phyloP scores from a whole-genome alignment of 371 early-diverging fungal species.

The Lichtheimia ramosa region DNA sequence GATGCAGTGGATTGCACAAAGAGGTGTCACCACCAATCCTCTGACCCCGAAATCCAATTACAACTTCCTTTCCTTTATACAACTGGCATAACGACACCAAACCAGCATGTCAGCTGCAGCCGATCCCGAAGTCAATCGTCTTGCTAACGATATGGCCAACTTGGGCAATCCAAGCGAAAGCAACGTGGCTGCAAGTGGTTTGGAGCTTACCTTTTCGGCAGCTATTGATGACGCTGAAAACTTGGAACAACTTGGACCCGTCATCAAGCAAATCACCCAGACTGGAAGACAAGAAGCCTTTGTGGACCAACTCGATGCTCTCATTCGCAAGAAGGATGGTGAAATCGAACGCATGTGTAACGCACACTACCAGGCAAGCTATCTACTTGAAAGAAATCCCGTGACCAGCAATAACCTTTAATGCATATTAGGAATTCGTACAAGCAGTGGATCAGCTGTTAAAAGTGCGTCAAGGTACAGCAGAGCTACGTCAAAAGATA shows the following conservation, averaged over 20 bases:
- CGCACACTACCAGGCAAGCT: slow-evolving; percentile 84
- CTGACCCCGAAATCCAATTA: too few relatives aligned
- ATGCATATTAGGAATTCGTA: slow-evolving; percentile 82
- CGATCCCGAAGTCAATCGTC: slow-evolving; percentile 15
- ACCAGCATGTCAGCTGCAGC: slow-evolving; percentile 11
- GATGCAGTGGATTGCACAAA: too few relatives aligned
- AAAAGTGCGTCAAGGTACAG: slow-evolving; percentile 89
- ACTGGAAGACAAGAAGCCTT: slow-evolving; percentile 85
- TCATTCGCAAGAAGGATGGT: slow-evolving; percentile 87
- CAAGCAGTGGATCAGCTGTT: slow-evolving; percentile 93
- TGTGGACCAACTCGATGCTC: slow-evolving; percentile 78
- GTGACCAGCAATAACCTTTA: neutral
- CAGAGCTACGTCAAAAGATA: slow-evolving; percentile 81
- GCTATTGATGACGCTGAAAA: slow-evolving; percentile 64
- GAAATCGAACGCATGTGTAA: slow-evolving; percentile 98
- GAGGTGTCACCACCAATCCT: too few relatives aligned
- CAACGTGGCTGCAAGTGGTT: slow-evolving; percentile 23
- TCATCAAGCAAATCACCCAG: slow-evolving; percentile 89
- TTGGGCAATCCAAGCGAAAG: slow-evolving; percentile 15
- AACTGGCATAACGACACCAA: too few relatives aligned
- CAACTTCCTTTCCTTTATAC: too few relatives aligned
- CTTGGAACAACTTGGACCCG: slow-evolving; percentile 83
- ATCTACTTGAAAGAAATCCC: neutral
- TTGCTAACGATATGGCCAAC: slow-evolving; percentile 16
- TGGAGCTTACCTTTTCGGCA: slow-evolving; percentile 42